Evolutionary conservation across 805 yeast genomes (phyloP).

Genomic region (Zygosaccharomyces gambellarensis): DNA sequence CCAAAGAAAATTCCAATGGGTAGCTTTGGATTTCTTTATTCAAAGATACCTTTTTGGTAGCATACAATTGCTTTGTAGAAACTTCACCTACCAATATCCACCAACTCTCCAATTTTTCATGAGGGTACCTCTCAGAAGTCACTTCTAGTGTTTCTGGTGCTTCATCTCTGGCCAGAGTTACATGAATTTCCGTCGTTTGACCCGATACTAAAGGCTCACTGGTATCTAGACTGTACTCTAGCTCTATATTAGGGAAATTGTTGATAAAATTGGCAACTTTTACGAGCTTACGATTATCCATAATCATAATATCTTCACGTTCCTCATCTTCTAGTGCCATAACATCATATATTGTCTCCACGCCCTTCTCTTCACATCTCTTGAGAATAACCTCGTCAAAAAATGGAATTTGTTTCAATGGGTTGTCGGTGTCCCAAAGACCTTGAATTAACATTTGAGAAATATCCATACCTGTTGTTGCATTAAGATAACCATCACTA

Average conservation of each 20-base stretch:
- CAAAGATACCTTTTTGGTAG: constrained; percentile 61
- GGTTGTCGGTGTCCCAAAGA: constrained; percentile 73
- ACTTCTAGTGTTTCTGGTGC: constrained; percentile 65
- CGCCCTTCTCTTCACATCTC: constrained; percentile 50
- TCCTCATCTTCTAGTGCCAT: constrained; percentile 70
- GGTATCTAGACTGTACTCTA: constrained; percentile 47
- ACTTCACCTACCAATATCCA: constrained; percentile 83
- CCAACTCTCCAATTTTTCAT: constrained; percentile 57
- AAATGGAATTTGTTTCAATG: constrained; percentile 77
- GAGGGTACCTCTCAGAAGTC: constrained; percentile 55
- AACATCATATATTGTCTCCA: constrained; percentile 74
- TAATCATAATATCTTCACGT: constrained; percentile 55
- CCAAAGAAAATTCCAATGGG: constrained; percentile 51
- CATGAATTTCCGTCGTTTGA: constrained; percentile 44
- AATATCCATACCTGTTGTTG: constrained; percentile 78
- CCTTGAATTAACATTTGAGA: constrained; percentile 87
- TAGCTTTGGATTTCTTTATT: constrained; percentile 49
- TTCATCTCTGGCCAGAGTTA: constrained; percentile 66
- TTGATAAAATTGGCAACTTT: constrained; percentile 85
- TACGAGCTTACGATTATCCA: constrained; percentile 47
- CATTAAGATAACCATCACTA: constrained; percentile 73
- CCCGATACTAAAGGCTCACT: constrained; percentile 42
- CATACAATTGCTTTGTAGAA: constrained; percentile 55
- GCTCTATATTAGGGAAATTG: constrained; percentile 80
- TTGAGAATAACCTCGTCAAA: constrained; percentile 45